Base-by-base conservation (phyloP, 805 yeast genomes). In the Alloascoidea africana region DNA sequence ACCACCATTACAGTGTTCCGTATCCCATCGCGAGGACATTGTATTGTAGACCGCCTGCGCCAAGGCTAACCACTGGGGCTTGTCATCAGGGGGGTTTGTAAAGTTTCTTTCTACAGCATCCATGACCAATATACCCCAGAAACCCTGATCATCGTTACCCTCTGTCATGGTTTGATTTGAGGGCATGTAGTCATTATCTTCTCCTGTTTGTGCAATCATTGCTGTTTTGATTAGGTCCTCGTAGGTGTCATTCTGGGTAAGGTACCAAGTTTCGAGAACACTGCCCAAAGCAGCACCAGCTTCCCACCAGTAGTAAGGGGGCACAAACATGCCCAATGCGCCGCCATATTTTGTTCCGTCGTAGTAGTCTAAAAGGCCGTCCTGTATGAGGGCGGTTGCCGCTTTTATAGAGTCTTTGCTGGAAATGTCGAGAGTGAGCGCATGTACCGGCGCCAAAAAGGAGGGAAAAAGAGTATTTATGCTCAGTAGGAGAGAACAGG, bases 301-400 rank as follows among this genome's bases (percentile, higher is more conserved):
- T 56, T 80, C 76, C 94, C 94, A 83, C 86, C 91, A 86, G 66
- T 89, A 89, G 65, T 89, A 87, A 0, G 97, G 97, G 51, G 66
- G 61, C 8, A 76, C 63, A 55, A 91, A 87, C 86, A 81, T 76
- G 33, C 97, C 98, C 17, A 82, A 63, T 3, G 86, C 70, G 5
- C 87, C 80, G 27, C 96, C 96, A 33, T 65, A 55, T 27, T 66
- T 54, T 43, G 56, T 46, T 18, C 84, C 84, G 45, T 69, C 68
- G 55, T 80, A 80, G 56, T 80, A 80, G 55, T 74, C 74, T 63
- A 80, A 62, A 45, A 77, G 54, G 39, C 89, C 91, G 16, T 62
- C 54, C 13, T 75, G 65, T 16, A 79, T 51, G 23, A 73, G 55
- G 4, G 65, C 59, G 3, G 73, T 63, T 5, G 72, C 83, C 23